Evolutionary conservation across 768 basidiomycete species (phyloP).

Genomic region (Obba rivulosa): DNA sequence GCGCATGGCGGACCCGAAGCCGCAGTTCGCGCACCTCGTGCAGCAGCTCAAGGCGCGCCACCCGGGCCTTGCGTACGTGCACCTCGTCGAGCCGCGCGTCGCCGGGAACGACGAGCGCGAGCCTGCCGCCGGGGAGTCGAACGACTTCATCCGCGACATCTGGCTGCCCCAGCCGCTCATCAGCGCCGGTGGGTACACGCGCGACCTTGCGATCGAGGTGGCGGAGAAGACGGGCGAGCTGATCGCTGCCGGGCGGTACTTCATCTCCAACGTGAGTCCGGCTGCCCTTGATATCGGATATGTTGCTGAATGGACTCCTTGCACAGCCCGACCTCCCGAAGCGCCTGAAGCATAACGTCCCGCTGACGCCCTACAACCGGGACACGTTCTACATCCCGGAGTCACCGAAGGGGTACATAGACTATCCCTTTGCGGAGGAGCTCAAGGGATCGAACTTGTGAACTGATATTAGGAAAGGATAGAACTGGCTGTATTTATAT

Average conservation of each 20-base stretch:
- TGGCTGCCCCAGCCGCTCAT: conserved; percentile 16
- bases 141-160: conserved; percentile 5
- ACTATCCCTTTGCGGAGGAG: conserved; percentile 12
- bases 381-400: conserved; percentile 27
- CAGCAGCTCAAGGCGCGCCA: conserved; percentile 1
- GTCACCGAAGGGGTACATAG: conserved; percentile 14
- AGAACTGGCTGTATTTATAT: no score
- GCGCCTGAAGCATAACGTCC: conserved; percentile 4
- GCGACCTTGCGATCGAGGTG: conserved; percentile 10
- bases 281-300: no score
- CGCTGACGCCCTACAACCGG: background rate
- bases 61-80: conserved; percentile 18
- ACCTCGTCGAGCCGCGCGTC: conserved; percentile 24
- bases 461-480: no score
- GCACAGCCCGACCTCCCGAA: conserved; percentile 21
- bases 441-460: no score
- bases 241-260: conserved; percentile 18
- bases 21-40: conserved; percentile 40
- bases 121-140: background rate
- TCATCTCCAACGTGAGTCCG: conserved; percentile 19
- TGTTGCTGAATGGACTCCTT: background rate
- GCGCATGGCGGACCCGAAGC: conserved; percentile 47
- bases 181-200: conserved; percentile 13
- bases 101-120: background rate
- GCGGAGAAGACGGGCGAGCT: conserved; percentile 14